Conservation (phyloP, 176 grass and related monocot species). For the Zoysia japonica region DNA sequence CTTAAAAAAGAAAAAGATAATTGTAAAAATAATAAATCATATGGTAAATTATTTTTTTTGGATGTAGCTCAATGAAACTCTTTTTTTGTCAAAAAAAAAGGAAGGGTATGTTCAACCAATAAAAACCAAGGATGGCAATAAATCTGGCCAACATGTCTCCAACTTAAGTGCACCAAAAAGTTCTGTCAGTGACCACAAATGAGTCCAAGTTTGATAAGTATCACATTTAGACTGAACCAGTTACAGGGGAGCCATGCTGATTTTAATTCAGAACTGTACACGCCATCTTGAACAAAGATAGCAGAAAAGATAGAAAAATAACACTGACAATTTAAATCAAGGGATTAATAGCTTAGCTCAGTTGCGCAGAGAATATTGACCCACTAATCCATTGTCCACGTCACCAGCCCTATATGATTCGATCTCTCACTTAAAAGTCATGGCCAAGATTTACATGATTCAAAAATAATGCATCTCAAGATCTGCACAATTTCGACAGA, state of each 20-base stretch:
- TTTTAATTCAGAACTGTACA: no score
- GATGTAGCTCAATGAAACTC: no score
- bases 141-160: background rate
- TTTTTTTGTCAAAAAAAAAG: no score
- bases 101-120: no score
- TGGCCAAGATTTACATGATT: background rate
- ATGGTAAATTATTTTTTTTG: no score
- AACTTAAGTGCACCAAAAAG: background rate
- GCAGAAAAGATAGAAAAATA: background rate
- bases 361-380: background rate
- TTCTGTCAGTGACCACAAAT: background rate
- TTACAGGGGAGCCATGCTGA: no score
- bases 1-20: no score
- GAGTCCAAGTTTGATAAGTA: no score
- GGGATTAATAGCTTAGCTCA: background rate
- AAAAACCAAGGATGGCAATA: background rate
- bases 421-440: background rate
- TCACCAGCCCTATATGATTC: background rate
- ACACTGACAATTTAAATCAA: background rate
- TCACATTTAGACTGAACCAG: no score
- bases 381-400: background rate
- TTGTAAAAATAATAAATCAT: no score
- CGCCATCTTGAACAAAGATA: background rate
- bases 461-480: constrained; percentile 6
- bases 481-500: constrained; percentile 34